phyloP scores from a whole-genome alignment of 306 rosid genomes.

The Cucurbita ficifolia region DNA sequence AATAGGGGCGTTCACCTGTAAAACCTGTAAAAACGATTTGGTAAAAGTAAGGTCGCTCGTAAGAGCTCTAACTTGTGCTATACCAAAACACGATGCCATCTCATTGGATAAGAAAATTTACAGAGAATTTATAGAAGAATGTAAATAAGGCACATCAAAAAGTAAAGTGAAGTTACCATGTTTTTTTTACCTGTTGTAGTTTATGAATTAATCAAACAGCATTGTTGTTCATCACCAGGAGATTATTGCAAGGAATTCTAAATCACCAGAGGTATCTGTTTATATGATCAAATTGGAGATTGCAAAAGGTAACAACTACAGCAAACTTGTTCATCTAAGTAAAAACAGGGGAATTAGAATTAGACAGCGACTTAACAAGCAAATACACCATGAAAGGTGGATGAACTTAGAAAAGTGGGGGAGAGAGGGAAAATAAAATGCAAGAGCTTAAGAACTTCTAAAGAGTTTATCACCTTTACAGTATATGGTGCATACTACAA shows the following conservation, averaged over 20 bases:
- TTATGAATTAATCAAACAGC: background rate
- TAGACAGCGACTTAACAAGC: background rate
- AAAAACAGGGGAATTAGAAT: background rate
- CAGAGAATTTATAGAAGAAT: background rate
- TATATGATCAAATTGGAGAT: background rate
- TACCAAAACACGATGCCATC: too few relatives aligned
- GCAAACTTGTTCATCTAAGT: background rate
- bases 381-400: constrained; percentile 9
- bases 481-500: constrained; percentile 45
- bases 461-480: constrained; percentile 22
- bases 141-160: background rate
- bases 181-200: background rate
- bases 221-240: constrained; percentile 1
- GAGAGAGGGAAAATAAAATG: background rate
- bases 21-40: too few relatives aligned
- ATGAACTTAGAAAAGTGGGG: background rate
- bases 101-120: too few relatives aligned
- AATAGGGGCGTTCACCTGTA: too few relatives aligned
- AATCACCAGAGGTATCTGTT: background rate
- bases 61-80: too few relatives aligned
- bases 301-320: constrained; percentile 4
- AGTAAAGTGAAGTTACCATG: background rate
- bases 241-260: background rate
- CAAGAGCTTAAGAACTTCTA: background rate
- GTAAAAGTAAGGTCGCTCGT: too few relatives aligned